Evolutionary conservation across 2,329 filamentous ascomycete species (phyloP).

Genomic region (Trichophaea hybrida): DNA sequence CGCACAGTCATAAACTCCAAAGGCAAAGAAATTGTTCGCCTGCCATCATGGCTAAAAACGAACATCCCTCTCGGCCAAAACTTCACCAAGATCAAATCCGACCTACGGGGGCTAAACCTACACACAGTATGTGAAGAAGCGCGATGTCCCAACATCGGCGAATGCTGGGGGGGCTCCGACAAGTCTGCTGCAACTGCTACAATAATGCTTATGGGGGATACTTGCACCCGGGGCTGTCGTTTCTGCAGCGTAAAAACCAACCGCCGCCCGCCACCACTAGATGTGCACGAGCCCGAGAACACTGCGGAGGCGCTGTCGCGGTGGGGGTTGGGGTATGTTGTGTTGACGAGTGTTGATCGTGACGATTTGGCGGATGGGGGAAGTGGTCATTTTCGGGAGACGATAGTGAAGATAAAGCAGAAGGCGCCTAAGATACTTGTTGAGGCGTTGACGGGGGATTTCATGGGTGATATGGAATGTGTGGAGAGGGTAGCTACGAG

Average conservation of each 20-base stretch:
- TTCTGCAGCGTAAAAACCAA: slow-evolving; percentile 96
- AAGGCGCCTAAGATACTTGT: slow-evolving; percentile 62
- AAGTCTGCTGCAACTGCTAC: slow-evolving; percentile 89
- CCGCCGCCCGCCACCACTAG: slow-evolving; percentile 60
- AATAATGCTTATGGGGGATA: slow-evolving; percentile 99
- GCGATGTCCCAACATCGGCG: slow-evolving; percentile 89
- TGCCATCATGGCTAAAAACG: slow-evolving; percentile 93
- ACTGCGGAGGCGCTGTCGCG: slow-evolving; percentile 82
- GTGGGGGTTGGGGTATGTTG: slow-evolving; percentile 93
- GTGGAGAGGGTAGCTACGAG: slow-evolving; percentile 70
- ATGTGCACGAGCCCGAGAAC: slow-evolving; percentile 92
- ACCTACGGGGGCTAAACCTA: slow-evolving; percentile 73
- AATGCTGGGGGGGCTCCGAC: slow-evolving; percentile 88
- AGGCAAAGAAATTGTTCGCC: slow-evolving; percentile 54
- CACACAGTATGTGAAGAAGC: slow-evolving; percentile 98
- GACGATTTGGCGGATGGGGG: slow-evolving; percentile 86
- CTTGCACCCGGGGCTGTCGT: slow-evolving; percentile 86
- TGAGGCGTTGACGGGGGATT: slow-evolving; percentile 79
- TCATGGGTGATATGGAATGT: slow-evolving; percentile 71
- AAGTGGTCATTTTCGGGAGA: slow-evolving; percentile 80
- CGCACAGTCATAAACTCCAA: slow-evolving; percentile 35
- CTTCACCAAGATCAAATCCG: slow-evolving; percentile 89
- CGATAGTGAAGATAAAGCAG: slow-evolving; percentile 81
- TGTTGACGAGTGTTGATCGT: slow-evolving; percentile 82
- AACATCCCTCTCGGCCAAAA: slow-evolving; percentile 75